Percentiles rank a stretch among this genome's conserved stretches.
Evolutionary conservation across 441 rosid genomes (phyloP).

Genomic region (Euphorbia celastroides): DNA sequence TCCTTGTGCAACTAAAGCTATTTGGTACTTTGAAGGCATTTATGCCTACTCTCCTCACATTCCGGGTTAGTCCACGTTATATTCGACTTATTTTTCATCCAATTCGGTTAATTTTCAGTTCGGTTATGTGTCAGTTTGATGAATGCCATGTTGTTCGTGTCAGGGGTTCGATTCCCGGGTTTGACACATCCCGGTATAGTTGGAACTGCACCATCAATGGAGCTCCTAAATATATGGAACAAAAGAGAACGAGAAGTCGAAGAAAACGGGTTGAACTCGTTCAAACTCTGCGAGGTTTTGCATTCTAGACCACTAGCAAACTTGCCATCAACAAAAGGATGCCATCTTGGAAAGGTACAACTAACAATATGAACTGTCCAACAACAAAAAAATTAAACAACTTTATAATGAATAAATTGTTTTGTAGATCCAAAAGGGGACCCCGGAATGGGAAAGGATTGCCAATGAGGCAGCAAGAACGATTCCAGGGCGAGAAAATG

Average conservation of each 20-base stretch:
- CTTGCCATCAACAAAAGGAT: slow-evolving; percentile 73
- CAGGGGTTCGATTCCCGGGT: slow-evolving; percentile 89
- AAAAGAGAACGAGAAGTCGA: slow-evolving; percentile 68
- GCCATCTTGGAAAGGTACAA: slow-evolving; percentile 66
- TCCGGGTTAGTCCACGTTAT: too few relatives aligned
- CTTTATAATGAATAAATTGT: slow-evolving; percentile 5
- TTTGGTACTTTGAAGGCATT: slow-evolving; percentile 97
- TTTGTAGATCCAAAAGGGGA: slow-evolving; percentile 57
- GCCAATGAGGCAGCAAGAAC: slow-evolving; percentile 75
- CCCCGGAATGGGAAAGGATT: slow-evolving; percentile 76
- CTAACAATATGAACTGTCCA: background rate
- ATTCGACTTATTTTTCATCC: too few relatives aligned
- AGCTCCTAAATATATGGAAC: slow-evolving; percentile 74
- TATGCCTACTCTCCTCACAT: slow-evolving; percentile 90
- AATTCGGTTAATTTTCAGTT: too few relatives aligned
- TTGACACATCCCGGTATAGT: slow-evolving; percentile 82
- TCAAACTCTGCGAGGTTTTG: slow-evolving; percentile 69
- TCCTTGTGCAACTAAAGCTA: slow-evolving; percentile 83
- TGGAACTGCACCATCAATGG: slow-evolving; percentile 87
- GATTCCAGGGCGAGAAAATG: slow-evolving; percentile 89
- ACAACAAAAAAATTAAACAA: background rate
- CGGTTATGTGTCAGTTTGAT: too few relatives aligned
- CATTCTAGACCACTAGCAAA: slow-evolving; percentile 77
- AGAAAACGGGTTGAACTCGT: slow-evolving; percentile 46
- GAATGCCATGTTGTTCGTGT: slow-evolving; percentile 6